Conservation (phyloP, 2,329 filamentous ascomycete genomes). For the Hymenoscyphus fructigenus region DNA sequence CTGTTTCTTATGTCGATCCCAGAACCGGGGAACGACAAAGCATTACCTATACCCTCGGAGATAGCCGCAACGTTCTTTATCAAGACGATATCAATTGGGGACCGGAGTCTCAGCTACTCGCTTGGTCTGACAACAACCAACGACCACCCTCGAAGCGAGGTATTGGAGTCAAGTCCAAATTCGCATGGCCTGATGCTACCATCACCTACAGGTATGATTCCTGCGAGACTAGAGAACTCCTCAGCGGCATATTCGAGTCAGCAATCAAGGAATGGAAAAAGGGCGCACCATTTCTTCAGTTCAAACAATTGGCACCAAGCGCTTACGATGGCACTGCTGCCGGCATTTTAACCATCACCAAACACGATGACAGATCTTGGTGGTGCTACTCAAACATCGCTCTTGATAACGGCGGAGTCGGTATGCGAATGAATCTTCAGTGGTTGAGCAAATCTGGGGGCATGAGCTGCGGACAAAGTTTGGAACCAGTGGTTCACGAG, state of each 20-base stretch:
- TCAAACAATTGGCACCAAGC: slow-evolving; percentile 7
- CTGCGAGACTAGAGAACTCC: slow-evolving; percentile 8
- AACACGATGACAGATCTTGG: neutral
- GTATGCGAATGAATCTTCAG: slow-evolving; percentile 8
- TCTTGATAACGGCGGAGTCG: neutral
- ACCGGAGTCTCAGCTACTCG: slow-evolving; percentile 7
- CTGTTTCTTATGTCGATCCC: slow-evolving; percentile 6
- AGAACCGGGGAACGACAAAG: slow-evolving; percentile 1
- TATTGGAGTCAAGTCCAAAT: slow-evolving; percentile 5
- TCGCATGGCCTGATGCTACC: slow-evolving; percentile 8
- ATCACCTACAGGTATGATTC: slow-evolving; percentile 9
- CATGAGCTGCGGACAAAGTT: slow-evolving; percentile 6
- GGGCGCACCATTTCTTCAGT: slow-evolving; percentile 3
- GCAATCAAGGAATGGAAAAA: slow-evolving; percentile 8
- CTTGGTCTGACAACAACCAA: slow-evolving; percentile 4
- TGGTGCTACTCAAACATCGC: slow-evolving; percentile 9
- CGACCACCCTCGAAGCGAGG: neutral
- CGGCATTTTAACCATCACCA: slow-evolving; percentile 6
- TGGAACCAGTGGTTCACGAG: slow-evolving; percentile 4
- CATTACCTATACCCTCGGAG: slow-evolving; percentile 2
- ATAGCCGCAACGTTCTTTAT: slow-evolving; percentile 7
- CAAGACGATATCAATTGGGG: slow-evolving; percentile 10
- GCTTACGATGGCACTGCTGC: slow-evolving; percentile 4
- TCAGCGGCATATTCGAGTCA: slow-evolving; percentile 4
- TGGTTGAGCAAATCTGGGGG: neutral